phyloP scores from a whole-genome alignment of 306 rosid genomes.

The Amphicarpaea edgeworthii region DNA sequence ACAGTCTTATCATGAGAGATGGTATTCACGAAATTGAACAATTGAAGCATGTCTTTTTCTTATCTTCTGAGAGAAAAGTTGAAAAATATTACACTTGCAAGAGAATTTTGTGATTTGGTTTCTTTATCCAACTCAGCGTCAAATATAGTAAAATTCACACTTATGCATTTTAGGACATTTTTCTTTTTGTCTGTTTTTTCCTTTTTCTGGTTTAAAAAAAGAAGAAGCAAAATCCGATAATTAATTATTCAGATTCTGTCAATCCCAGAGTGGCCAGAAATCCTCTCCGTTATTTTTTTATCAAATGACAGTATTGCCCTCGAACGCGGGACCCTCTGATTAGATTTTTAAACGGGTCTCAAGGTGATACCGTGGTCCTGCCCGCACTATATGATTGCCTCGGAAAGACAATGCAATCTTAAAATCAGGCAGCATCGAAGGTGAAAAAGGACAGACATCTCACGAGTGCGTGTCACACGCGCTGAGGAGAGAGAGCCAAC shows the following conservation, averaged over 20 bases:
- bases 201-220: neutral
- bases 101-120: constrained; percentile 35
- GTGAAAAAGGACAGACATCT: constrained; percentile 5
- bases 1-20: neutral
- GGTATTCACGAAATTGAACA: constrained; percentile 7
- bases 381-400: neutral
- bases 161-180: neutral
- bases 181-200: neutral
- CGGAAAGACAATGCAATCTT: neutral
- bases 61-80: neutral
- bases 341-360: neutral
- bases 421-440: neutral
- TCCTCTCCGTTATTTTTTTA: neutral
- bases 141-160: constrained; percentile 7
- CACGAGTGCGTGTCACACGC: constrained; percentile 34
- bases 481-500: constrained; percentile 47
- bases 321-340: neutral
- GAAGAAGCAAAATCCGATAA: constrained; percentile 15
- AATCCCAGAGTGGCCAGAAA: constrained; percentile 1
- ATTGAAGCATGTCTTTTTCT: constrained; percentile 4
- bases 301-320: neutral
- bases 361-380: neutral
- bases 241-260: constrained; percentile 31
- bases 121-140: neutral
- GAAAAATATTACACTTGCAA: too few species aligned